Base-by-base conservation (phyloP, 2,329 filamentous ascomycete genomes). In the Apiospora aurea region DNA sequence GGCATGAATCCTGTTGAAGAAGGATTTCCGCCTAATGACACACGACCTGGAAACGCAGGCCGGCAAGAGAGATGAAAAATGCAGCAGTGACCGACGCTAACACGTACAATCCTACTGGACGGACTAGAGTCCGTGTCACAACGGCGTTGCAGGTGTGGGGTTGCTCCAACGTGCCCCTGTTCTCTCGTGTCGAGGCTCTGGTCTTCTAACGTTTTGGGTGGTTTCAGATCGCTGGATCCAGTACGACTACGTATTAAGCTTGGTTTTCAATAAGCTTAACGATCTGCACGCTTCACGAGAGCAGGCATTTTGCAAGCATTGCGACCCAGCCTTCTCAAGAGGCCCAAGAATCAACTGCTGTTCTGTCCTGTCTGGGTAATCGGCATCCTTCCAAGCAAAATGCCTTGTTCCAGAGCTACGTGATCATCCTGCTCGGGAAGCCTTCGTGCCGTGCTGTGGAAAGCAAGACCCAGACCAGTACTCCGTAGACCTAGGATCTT, bases 71-170 rank as follows among this genome's bases (percentile, higher is more conserved):
- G 57, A 64, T n/a, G 34, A 24, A 41, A 64, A 64, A 14, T 11
- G 34, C 34, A 41, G 34, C 8, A 41, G 38, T n/a, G 57, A 11
- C 29, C 53, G 53, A 61, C 53, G 53, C 29, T 18, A 38, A 61
- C 21, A n/a, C 29, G 29, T 26, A 29, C 24, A 21, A 43, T 68
- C 24, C 43, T 49, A 69, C 44, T 38, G 67, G 47, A 38, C 44
- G 67, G 34, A 16, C 67, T n/a, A 13, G n/a, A 49, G 67, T 49
- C 67, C 67, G 44, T 69, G 67, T 69, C 47, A 69, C 67, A 69
- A 38, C 67, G 44, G 44, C 49, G 67, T 69, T 69, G 44, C 67
- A 69, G 18, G 16, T 47, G 67, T 69, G 67, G 67, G 44, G 44
- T n/a, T 21, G 34, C 29, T 69, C 34, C 21, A 41, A 64, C 34